Evolutionary conservation across 306 rosid species (phyloP), one percentile per base, ranked within the genome.

Genomic region (Cucurbita maxima): DNA sequence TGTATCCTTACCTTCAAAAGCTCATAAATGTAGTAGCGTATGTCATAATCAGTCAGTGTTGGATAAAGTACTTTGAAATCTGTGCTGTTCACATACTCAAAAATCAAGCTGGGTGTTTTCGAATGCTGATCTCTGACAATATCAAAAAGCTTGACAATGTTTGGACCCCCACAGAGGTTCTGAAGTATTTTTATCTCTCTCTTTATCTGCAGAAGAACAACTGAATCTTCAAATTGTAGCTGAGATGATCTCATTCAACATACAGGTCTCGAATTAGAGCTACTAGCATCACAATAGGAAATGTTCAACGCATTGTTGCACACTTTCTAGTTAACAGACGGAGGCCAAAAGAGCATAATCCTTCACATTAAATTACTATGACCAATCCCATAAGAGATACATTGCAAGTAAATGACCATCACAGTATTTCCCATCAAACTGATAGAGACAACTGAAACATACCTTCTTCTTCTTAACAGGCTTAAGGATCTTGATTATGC

Each of bases 401-500:
- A 30, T 30, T 30, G 4, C 3, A 30, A 30, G 3, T 30, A 30
- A 30, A 30, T 30, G 34, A 30, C 34, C 34, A 30, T 30, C 34
- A 30, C 34, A 30, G 34, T 30, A 30, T 30, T 30, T 30, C 34
- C 34, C 34, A 30, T 30, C 34, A 30, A 30, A 30, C 34, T 50
- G 34, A 52, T 8, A 8, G 16, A 52, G 53, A 67, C 53, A 50
- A 57, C 37, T 1, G 40, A 63, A 76, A 25, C 55, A 41, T 58
- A 76, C 78, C 72, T 71, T 94, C 95, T 94, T 94, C 81, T 94
- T 94, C 95, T 94, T 94, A 11, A 94, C 98, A 77, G 98, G 98
- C 90, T 94, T 94, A 78, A 94, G 97, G 81, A 90, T 94, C 92
- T 94, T 94, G 87, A 94, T 94, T 73, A 91, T 58, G 79, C 98